Conservation (phyloP, 129 eudicot genomes). For the Pulicaria dysenterica region DNA sequence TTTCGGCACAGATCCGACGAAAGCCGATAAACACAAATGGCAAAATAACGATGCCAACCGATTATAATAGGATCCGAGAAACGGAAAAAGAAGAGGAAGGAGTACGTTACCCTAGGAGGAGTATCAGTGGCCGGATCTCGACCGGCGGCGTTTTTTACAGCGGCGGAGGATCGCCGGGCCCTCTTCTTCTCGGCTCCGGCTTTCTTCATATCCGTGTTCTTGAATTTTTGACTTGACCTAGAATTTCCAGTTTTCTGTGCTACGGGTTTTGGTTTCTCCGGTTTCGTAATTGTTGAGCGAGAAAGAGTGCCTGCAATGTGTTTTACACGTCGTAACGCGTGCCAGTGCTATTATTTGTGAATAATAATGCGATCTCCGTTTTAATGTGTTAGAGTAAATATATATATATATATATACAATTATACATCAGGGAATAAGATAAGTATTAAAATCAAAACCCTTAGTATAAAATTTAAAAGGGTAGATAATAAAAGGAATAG, state of each 20-base stretch:
- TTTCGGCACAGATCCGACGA: slow-evolving; percentile 30
- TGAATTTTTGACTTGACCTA: not conserved
- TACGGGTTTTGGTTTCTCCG: slow-evolving; percentile 29
- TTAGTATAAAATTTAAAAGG: too few relatives aligned
- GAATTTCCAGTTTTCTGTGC: slow-evolving; percentile 19
- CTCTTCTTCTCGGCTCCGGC: slow-evolving; percentile 80
- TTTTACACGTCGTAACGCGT: slow-evolving; percentile 30
- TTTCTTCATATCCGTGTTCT: slow-evolving; percentile 60
- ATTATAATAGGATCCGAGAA: slow-evolving; percentile 4
- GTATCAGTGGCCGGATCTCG: slow-evolving; percentile 54
- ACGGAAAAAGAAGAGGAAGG: not conserved
- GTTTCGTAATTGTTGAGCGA: slow-evolving; percentile 17
- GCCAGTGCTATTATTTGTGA: not conserved
- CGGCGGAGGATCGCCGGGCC: slow-evolving; percentile 78
- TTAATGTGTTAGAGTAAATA: not conserved
- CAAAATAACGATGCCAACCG: not conserved
- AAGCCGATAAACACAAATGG: not conserved
- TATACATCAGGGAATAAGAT: too few relatives aligned
- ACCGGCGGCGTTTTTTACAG: slow-evolving; percentile 45
- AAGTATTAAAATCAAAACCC: too few relatives aligned
- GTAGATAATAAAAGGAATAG: too few relatives aligned
- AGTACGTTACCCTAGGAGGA: slow-evolving; percentile 62
- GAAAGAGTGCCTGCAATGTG: slow-evolving; percentile 23
- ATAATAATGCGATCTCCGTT: not conserved
- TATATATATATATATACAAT: too few relatives aligned